Evolutionary conservation across 257 asterid genomes (phyloP).

Genomic region (Salvia rosmarinus): DNA sequence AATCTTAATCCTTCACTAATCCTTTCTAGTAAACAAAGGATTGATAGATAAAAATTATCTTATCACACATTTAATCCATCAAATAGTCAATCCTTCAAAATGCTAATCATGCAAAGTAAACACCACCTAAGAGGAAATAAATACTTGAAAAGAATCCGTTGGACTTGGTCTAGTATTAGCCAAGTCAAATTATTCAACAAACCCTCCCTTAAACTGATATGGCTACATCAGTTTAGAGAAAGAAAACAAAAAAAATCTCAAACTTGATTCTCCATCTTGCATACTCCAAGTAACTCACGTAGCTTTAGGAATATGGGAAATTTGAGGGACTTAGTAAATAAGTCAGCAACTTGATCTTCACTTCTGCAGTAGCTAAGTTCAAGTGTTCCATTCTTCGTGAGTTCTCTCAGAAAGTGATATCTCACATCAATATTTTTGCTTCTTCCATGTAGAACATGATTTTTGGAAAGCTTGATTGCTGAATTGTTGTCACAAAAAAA

Average conservation of each 20-base stretch:
- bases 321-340: background rate
- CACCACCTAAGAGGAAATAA: too few relatives aligned
- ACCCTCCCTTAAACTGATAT: background rate
- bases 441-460: conserved; percentile 15
- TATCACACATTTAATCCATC: too few relatives aligned
- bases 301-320: background rate
- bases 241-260: too few relatives aligned
- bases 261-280: too few relatives aligned
- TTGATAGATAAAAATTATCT: too few relatives aligned
- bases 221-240: background rate
- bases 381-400: background rate
- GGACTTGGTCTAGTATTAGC: too few relatives aligned
- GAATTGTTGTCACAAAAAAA: conserved; percentile 6
- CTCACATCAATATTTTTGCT: conserved; percentile 16
- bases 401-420: background rate
- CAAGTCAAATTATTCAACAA: too few relatives aligned
- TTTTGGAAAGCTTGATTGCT: background rate
- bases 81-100: too few relatives aligned
- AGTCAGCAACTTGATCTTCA: background rate
- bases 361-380: background rate
- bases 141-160: too few relatives aligned
- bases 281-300: background rate
- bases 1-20: too few relatives aligned
- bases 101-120: too few relatives aligned
- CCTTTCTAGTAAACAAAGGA: too few relatives aligned